Evolutionary conservation across 2,329 filamentous ascomycete genomes (phyloP).

Genomic region (Penicillium frequentans): DNA sequence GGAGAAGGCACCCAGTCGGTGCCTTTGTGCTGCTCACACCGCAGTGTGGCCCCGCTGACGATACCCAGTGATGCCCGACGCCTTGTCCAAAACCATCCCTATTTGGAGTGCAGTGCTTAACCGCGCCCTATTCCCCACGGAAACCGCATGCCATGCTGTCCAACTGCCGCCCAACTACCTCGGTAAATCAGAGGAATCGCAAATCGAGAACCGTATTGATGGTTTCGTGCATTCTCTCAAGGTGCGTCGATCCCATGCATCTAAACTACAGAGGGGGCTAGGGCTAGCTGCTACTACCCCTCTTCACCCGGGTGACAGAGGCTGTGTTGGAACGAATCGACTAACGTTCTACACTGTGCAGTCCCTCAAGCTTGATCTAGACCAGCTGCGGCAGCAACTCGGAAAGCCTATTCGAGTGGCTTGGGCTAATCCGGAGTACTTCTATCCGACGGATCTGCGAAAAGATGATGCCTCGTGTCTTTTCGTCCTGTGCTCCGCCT

Average conservation of each 20-base stretch:
- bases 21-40: neutral
- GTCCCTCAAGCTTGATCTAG: slow-evolving; percentile 62
- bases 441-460: slow-evolving; percentile 47
- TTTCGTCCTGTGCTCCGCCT: slow-evolving; percentile 83
- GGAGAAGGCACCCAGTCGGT: neutral
- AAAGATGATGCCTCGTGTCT: slow-evolving; percentile 62
- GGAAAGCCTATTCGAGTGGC: slow-evolving; percentile 72
- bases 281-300: neutral
- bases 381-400: slow-evolving; percentile 56
- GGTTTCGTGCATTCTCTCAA: slow-evolving; percentile 54
- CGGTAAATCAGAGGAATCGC: slow-evolving; percentile 71
- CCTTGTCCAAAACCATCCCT: slow-evolving; percentile 87
- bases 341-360: slow-evolving; percentile 22
- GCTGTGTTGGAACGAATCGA: slow-evolving; percentile 6
- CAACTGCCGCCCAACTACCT: slow-evolving; percentile 72
- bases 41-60: slow-evolving; percentile 16
- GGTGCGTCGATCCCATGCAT: slow-evolving; percentile 24
- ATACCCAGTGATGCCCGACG: slow-evolving; percentile 77
- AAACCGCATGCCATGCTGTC: slow-evolving; percentile 53
- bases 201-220: slow-evolving; percentile 68
- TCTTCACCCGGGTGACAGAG: slow-evolving; percentile 5
- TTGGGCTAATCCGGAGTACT: slow-evolving; percentile 74
- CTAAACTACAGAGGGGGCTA: neutral
- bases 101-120: slow-evolving; percentile 93
- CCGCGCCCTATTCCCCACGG: slow-evolving; percentile 67